Evolutionary conservation across 768 basidiomycete genomes (phyloP), one percentile per base, ranked within the genome.

Genomic region (Lactifluus subvellereus): DNA sequence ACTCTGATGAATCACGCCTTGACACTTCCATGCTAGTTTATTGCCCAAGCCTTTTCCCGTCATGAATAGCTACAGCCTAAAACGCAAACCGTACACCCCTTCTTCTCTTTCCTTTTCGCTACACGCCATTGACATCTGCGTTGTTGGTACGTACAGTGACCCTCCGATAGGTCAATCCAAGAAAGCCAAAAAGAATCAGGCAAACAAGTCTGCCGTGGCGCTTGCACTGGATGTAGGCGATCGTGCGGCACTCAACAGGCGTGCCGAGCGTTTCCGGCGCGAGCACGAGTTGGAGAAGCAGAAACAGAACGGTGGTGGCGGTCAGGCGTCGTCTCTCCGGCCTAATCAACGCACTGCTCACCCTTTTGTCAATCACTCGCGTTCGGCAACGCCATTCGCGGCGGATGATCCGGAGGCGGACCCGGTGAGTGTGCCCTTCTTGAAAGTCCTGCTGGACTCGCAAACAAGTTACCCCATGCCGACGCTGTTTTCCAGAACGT

Each of bases 231-330:
- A 89, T 72, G 74, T 80, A 27, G 82, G 81, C 65, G 90, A 92
- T 70, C 82, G 84, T 68, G 83, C 81, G 59, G 83, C 88, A 30
- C 79, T 91, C 51, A 83, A 83, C 70, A 83, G 85, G 67, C 81
- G 96, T 67, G 94, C 93, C 37, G 84, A 87, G 71, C 86, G 97
- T 59, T 98, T 99, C 71, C 87, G 90, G 70, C 84, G 91, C 62
- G 94, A 95, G 75, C 91, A 92, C 70, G 89, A 92, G 63, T 77
- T 94, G 60, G 93, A 94, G 73, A 82, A 84, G 69, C 88, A 87
- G 74, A 83, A 83, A 73, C 73, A 73, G 64, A 65, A 71, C 49
- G 74, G 74, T 60, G 73, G 72, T 20, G 65, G 64, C 32, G 64
- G 64, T 61, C 67, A 73, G 75, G 69, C 71, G 76, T 69, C 43